Evolutionary conservation across 495 filamentous ascomycete species (phyloP).

Genomic region (Penicillium waksmanii): DNA sequence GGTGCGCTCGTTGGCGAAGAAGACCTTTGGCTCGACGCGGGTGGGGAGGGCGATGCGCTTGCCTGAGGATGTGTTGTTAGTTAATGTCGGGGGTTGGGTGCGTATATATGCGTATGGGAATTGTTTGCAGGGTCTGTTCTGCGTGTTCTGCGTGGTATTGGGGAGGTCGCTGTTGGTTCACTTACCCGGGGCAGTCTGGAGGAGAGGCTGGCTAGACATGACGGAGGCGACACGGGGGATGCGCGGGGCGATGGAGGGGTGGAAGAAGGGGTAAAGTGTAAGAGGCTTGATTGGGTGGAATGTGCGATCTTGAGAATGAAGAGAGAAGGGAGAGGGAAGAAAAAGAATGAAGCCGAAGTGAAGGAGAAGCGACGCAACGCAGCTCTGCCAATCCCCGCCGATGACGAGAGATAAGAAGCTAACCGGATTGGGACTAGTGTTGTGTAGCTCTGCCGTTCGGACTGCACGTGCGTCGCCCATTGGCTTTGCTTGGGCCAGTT

Average conservation of each 20-base stretch:
- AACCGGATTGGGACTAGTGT: conserved; percentile 13
- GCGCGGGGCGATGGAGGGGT: not conserved
- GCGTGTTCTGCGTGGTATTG: not conserved
- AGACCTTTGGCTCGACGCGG: conserved; percentile 98
- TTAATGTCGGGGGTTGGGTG: not conserved
- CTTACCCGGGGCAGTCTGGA: conserved; percentile 77
- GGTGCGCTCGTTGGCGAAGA: conserved; percentile 99
- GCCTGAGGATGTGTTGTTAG: conserved; percentile 51
- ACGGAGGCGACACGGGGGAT: conserved; percentile 4
- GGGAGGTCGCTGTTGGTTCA: conserved; percentile 3
- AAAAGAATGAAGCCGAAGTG: not conserved
- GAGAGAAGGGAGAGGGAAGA: not conserved
- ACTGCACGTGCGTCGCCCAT: conserved; percentile 17
- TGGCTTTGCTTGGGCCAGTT: not conserved
- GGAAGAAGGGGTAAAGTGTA: conserved; percentile 1
- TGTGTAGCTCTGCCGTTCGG: conserved; percentile 7
- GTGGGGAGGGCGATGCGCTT: conserved; percentile 98
- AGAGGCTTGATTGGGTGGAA: not conserved
- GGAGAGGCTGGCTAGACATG: conserved; percentile 97
- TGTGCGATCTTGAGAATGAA: not conserved
- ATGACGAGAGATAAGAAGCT: conserved; percentile 18
- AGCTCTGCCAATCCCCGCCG: conserved; percentile 16
- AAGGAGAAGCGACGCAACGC: not conserved
- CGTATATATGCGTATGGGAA: not conserved
- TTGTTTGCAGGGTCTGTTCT: not conserved